phyloP scores from a whole-genome alignment of 345 rosid genomes.

The Noccaea caerulescens region DNA sequence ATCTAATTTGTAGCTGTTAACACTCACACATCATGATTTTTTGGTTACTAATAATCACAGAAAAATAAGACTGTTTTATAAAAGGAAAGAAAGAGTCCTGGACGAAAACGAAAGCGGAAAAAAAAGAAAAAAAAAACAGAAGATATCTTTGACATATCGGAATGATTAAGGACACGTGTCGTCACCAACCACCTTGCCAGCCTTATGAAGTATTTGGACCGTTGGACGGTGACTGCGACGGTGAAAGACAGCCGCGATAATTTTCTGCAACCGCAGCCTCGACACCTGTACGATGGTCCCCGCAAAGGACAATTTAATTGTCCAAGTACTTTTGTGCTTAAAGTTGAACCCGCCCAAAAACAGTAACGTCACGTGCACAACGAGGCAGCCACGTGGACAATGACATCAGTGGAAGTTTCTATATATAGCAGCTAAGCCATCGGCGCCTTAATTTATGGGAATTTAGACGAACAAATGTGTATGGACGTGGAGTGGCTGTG shows the following conservation, averaged over 20 bases:
- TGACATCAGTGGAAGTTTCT: conserved; percentile 27
- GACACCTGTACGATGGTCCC: conserved; percentile 41
- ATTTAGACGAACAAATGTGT: conserved; percentile 30
- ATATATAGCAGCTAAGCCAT: conserved; percentile 1
- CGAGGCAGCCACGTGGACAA: conserved; percentile 32
- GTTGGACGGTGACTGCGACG: conserved; percentile 38
- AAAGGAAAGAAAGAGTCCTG: conserved; percentile 34
- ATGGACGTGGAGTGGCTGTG: conserved; percentile 37
- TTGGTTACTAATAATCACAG: not conserved
- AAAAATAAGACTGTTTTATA: no score
- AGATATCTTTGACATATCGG: conserved; percentile 29
- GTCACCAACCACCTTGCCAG: conserved; percentile 26
- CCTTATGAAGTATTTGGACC: conserved; percentile 25
- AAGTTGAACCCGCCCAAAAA: conserved; percentile 4
- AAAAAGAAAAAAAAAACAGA: not conserved
- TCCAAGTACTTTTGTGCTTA: not conserved
- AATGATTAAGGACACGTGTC: conserved; percentile 42
- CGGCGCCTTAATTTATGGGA: conserved; percentile 30
- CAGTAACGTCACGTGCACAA: conserved; percentile 34
- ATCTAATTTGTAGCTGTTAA: no score
- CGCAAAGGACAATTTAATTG: not conserved
- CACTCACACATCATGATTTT: not conserved
- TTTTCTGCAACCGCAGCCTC: not conserved
- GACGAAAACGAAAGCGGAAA: conserved; percentile 12
- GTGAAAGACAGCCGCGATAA: conserved; percentile 39